These are phyloP conservation scores for Xylariaceae sp. DNA, from an alignment of 2,329 filamentous ascomycete species.

Conservation along the genomic window DNA sequence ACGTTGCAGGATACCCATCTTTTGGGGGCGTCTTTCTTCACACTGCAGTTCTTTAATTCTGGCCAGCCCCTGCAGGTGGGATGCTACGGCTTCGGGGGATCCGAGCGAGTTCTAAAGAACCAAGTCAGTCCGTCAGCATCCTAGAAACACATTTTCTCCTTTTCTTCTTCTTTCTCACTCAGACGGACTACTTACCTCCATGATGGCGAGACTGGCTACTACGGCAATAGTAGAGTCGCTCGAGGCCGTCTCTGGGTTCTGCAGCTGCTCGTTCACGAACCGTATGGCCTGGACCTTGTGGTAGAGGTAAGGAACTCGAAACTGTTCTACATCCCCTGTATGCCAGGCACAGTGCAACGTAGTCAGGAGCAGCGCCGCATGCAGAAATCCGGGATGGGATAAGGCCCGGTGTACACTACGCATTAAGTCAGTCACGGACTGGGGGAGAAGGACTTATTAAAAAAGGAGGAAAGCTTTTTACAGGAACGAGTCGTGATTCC, in stretches of 20 bases:
- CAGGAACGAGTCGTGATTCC: constrained; percentile 34
- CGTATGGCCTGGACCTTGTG: constrained; percentile 44
- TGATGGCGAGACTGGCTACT: constrained; percentile 40
- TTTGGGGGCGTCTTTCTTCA: constrained; percentile 26
- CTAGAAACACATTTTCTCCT: background rate
- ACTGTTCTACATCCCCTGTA: constrained; percentile 41
- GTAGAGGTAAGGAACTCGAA: constrained; percentile 42
- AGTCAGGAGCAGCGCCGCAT: constrained; percentile 42
- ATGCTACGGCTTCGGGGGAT: constrained; percentile 40
- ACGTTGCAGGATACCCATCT: constrained; percentile 37
- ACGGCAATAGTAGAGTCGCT: constrained; percentile 41
- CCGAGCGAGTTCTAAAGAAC: constrained; percentile 37
- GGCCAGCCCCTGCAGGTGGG: constrained; percentile 39
- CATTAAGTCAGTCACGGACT: background rate
- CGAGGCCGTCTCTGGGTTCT: constrained; percentile 34
- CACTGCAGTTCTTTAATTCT: constrained; percentile 32
- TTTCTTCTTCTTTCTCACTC: too few species aligned
- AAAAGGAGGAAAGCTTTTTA: constrained; percentile 13
- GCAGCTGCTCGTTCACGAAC: constrained; percentile 41
- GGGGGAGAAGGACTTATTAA: background rate
- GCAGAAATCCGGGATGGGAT: constrained; percentile 41
- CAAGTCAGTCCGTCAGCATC: constrained; percentile 8
- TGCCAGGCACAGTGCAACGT: constrained; percentile 44
- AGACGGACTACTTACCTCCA: constrained; percentile 35
- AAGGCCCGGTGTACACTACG: constrained; percentile 40